Percentiles rank a stretch among this genome's conserved stretches.
These are phyloP conservation scores for Monosporascus sp. DNA, from an alignment of 2,329 filamentous ascomycete genomes.

Conservation along the genomic window DNA sequence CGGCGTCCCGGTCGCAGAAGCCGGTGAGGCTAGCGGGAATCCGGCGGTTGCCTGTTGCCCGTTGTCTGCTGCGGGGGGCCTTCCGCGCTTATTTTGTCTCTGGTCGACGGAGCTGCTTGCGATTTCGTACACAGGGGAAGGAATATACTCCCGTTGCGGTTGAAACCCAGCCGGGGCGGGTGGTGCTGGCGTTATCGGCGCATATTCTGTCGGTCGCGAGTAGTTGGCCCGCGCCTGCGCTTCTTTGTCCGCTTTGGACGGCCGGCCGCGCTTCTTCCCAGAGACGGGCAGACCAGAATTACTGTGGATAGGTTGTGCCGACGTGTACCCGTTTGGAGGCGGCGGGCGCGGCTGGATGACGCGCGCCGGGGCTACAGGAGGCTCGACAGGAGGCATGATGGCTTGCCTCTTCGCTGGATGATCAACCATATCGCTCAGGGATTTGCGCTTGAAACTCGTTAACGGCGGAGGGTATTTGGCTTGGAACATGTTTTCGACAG, in stretches of 20 bases:
- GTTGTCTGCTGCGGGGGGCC: constrained; percentile 19
- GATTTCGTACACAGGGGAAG: constrained; percentile 27
- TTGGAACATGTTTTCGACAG: constrained; percentile 33
- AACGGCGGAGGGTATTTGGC: constrained; percentile 25
- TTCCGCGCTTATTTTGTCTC: constrained; percentile 19
- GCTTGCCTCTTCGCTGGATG: constrained; percentile 28
- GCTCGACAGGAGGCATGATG: constrained; percentile 21
- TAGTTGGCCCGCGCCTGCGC: constrained; percentile 27
- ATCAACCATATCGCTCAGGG: constrained; percentile 27
- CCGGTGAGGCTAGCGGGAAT: constrained; percentile 23
- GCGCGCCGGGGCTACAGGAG: constrained; percentile 19
- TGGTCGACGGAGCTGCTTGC: constrained; percentile 19
- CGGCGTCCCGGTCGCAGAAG: constrained; percentile 23
- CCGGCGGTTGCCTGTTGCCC: constrained; percentile 18
- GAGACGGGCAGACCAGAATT: constrained; percentile 18
- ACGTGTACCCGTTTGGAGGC: constrained; percentile 20
- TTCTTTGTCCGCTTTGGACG: constrained; percentile 39
- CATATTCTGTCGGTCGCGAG: constrained; percentile 22
- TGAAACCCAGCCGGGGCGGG: constrained; percentile 15
- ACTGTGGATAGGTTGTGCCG: constrained; percentile 11
- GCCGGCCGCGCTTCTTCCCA: constrained; percentile 39
- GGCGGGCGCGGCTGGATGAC: constrained; percentile 26
- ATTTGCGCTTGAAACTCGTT: constrained; percentile 30
- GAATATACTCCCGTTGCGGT: constrained; percentile 25
- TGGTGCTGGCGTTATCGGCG: constrained; percentile 26